phyloP scores from a whole-genome alignment of 495 filamentous ascomycete genomes.

The Terfezia claveryi region DNA sequence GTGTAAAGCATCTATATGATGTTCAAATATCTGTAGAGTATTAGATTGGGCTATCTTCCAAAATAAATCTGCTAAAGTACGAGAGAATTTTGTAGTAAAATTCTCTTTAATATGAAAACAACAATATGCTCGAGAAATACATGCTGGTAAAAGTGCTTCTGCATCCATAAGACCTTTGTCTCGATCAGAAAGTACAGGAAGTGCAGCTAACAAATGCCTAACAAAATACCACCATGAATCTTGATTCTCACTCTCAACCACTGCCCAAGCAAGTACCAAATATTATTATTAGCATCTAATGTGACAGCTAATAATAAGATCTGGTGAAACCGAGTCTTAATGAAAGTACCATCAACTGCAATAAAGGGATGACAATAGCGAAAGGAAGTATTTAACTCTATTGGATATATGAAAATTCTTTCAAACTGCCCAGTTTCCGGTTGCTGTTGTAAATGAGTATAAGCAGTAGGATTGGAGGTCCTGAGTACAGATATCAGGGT shows the following conservation, averaged over 20 bases:
- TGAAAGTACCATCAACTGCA: no score
- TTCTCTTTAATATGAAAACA: neutral
- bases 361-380: no score
- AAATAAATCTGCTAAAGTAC: neutral
- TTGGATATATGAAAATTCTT: no score
- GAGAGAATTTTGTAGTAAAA: neutral
- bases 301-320: no score
- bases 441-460: no score
- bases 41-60: neutral
- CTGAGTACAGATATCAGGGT: no score
- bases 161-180: slow-evolving; percentile 1
- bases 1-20: neutral
- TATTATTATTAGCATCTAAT: no score
- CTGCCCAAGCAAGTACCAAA: neutral
- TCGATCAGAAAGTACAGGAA: slow-evolving; percentile 1
- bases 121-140: neutral
- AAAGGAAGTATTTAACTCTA: no score
- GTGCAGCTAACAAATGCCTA: neutral
- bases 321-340: no score
- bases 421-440: no score
- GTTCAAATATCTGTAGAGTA: neutral
- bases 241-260: slow-evolving; percentile 6
- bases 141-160: neutral
- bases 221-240: slow-evolving; percentile 1
- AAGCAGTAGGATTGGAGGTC: no score